Evolutionary conservation across 441 rosid species (phyloP).

Genomic region (Euphorbia celastroides): DNA sequence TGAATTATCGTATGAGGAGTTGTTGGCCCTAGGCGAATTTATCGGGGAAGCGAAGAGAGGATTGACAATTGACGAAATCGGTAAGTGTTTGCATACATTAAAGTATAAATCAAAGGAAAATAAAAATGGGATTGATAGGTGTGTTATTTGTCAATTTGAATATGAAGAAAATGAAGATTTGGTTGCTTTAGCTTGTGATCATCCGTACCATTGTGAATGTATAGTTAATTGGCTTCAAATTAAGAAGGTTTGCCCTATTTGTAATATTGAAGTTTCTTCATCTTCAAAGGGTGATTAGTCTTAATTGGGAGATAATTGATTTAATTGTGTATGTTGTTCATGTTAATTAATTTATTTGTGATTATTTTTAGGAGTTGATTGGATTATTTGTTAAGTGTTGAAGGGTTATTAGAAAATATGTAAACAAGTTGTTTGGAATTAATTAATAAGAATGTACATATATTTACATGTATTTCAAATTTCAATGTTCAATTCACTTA

Average conservation of each 20-base stretch:
- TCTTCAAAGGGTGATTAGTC: slow-evolving; percentile 9
- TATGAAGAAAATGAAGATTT: slow-evolving; percentile 53
- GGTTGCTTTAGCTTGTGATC: slow-evolving; percentile 51
- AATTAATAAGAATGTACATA: too few relatives aligned
- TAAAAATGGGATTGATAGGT: slow-evolving; percentile 42
- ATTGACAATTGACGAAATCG: slow-evolving; percentile 33
- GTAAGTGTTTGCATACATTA: slow-evolving; percentile 29
- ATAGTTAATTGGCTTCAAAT: slow-evolving; percentile 64
- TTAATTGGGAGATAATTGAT: not conserved
- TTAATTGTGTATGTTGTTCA: not conserved
- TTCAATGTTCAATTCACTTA: too few relatives aligned
- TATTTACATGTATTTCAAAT: too few relatives aligned
- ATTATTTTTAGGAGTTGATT: not conserved
- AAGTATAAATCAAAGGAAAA: slow-evolving; percentile 19
- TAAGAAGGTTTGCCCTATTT: slow-evolving; percentile 74
- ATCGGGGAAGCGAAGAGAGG: slow-evolving; percentile 66
- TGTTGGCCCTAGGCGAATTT: slow-evolving; percentile 63
- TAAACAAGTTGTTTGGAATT: too few relatives aligned
- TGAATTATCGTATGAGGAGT: slow-evolving; percentile 61
- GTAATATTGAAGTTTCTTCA: slow-evolving; percentile 49
- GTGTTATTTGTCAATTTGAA: slow-evolving; percentile 77
- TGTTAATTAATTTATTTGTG: not conserved
- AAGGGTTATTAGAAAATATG: too few relatives aligned
- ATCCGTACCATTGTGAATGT: slow-evolving; percentile 61
- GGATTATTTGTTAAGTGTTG: not conserved